Base-by-base conservation (phyloP, 805 yeast genomes). In the Cyberlindnera petersonii region DNA sequence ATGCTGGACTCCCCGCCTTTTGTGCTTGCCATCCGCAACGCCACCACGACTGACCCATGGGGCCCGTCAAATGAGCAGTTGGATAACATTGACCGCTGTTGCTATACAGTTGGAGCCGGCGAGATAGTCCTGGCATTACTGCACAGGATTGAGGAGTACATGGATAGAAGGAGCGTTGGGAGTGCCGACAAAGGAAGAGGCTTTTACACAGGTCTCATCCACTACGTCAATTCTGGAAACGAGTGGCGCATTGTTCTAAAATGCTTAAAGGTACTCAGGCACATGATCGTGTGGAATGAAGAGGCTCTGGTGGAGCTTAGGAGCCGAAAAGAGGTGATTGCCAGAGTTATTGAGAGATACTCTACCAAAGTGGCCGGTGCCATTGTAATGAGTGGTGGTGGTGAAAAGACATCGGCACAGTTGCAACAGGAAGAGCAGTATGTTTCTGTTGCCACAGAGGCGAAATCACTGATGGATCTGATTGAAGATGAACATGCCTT, bases 1-100 rank as follows among this genome's bases (percentile, higher is more conserved):
- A 50, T 64, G 19, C 60, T 64, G 11, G 64, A 64, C 39, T 61
- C 68, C 3, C 22, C 61, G 40, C 53, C 59, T 4, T 64, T 60
- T 44, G 59, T 71, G 4, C 55, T 74, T 35, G 66, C 67, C 38
- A 67, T 74, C n/a, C 33, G 49, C 16, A 26, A 11, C 26, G 49
- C 49, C 6, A 71, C 76, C 13, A 72, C 70, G 35, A 72, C 74
- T 5, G 77, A 72, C 48, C 50, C 69, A 6, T 72, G 77, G 77
- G 77, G 77, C 2, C 77, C 77, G 4, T 66, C 75, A 0, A 58
- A 69, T 5, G 59, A 63, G 29, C 72, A 72, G 43, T 50, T 69
- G 46, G 57, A 56, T 26, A 66, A 64, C 37, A 60, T 64, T n/a
- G n/a, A n/a, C n/a, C n/a, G n/a, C n/a, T n/a, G n/a, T n/a, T n/a